Evolutionary conservation across 495 filamentous ascomycete species (phyloP), one percentile per base, ranked within the genome.

Genomic region (Saxispiralis lemnorum): DNA sequence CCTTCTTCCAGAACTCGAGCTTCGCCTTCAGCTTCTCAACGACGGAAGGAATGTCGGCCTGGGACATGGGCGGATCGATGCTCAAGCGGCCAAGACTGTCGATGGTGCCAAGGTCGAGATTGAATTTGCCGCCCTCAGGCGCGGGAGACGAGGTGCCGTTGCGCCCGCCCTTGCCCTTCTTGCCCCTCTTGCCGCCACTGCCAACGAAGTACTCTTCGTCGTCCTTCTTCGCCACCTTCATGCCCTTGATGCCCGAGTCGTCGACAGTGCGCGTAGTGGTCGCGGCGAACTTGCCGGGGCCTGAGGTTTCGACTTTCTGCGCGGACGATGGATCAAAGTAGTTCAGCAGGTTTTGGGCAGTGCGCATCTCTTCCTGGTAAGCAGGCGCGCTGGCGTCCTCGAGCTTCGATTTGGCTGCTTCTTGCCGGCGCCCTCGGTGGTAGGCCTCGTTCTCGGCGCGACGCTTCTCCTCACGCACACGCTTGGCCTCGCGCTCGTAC

Each of bases 11-110:
- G 52, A 79, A 71, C n/a, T 76, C 78, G 32, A 93, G 67, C 70
- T 96, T 96, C 46, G 71, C 81, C 59, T 84, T 84, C 52, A 96
- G 69, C 68, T 93, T 88, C 71, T 94, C 85, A 11, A 81, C 61
- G 2, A 72, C 72, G 35, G 66, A 67, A 7, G 86, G 75, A 7
- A 95, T 78, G 54, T 88, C 89, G 21, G 74, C 65, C 54, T 84
- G 78, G 59, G 71, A 78, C 73, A 82, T 84, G 2, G 89, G 92
- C 35, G 85, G 78, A 40, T 89, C 79, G 51, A 95, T 72, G 57
- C 78, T 78, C 53, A 95, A 59, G 63, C 82, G 80, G 51, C 68
- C 67, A 38, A 93, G 79, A 59, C 94, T 79, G 63, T 93, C 87
- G 38, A 99, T 81, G 43, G 94, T 75, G 45, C 85, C 83, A 33